Evolutionary conservation across 331 rosid species (phyloP).

Genomic region (Phaseolus coccineus): DNA sequence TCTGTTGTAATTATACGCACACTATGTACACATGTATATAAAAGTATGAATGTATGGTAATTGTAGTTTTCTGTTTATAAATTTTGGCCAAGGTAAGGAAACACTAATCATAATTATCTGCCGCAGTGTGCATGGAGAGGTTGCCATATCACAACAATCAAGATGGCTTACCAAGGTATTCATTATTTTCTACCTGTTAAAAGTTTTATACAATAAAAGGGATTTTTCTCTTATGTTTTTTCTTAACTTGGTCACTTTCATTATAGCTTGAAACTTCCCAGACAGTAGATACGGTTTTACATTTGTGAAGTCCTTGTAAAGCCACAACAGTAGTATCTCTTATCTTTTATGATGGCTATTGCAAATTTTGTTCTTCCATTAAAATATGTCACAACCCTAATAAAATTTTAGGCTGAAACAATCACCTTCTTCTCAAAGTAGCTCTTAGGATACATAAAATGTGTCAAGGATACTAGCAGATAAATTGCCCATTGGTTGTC

Average conservation of each 20-base stretch:
- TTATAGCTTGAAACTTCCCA: conserved; percentile 7
- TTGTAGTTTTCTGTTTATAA: not conserved
- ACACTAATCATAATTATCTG: conserved; percentile 27
- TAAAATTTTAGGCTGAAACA: conserved; percentile 28
- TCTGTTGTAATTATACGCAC: not conserved
- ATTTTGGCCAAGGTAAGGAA: not conserved
- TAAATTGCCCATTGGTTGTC: not conserved
- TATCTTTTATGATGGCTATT: not conserved
- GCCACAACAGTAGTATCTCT: not conserved
- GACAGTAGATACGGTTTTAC: not conserved
- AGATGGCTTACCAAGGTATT: conserved; percentile 62
- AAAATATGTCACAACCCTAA: not conserved
- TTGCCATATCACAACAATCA: conserved; percentile 78
- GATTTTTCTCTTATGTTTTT: not conserved
- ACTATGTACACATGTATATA: not conserved
- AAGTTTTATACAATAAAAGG: not conserved
- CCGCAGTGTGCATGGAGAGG: conserved; percentile 77
- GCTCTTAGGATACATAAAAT: not conserved
- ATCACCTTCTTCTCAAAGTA: conserved; percentile 7
- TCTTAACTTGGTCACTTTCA: not conserved
- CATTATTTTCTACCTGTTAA: not conserved
- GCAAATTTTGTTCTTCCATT: not conserved
- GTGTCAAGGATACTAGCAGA: not conserved
- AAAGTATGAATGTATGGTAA: not conserved
- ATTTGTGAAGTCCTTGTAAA: conserved; percentile 11